Evolutionary conservation across 169 alveolate genomes (phyloP), one percentile per base, ranked within the genome.

Genomic region (Eimeria sp.): DNA sequence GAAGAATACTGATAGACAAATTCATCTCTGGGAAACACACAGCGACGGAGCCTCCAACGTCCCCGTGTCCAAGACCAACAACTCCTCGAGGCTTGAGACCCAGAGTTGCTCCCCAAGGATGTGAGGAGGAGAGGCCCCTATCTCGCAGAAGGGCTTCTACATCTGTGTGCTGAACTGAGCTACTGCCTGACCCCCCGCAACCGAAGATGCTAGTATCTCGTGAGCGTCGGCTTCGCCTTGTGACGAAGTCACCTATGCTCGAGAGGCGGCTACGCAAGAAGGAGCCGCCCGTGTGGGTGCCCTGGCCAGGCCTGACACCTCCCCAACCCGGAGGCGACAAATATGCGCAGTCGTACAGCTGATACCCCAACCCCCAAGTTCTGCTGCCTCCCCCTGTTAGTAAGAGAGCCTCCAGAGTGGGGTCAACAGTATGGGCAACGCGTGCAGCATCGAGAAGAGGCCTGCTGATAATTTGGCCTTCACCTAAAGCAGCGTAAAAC

Each of bases 281-380:
- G 62, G 74, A 60, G 27, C 56, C 68, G 14, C 76, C 87, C 30
- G 87, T 40, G 62, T 56, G 91, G 49, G 78, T 43, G 77, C 87
- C 74, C 2, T 49, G 85, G 66, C 94, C 90, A 56, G 33, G 68
- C 68, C 91, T 91, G 88, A 30, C 43, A 33, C 58, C 90, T 4
- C 90, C 74, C 90, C 90, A 82, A 33, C 91, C 78, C 25, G 80
- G 58, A 25, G 95, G 40, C 43, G 64, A 89, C 74, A 82, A 37
- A 68, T 52, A 64, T 13, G 30, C 64, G 82, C 98, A 97, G 72
- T 95, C 97, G 66, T 95, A 89, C 52, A 97, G 95, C 90, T 97
- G 98, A 91, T 85, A 97, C 37, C 98, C 98, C 62, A 97, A 87
- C 18, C 97, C 97, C 97, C 97, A 97, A 83, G 91, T 88, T 74